Conservation (phyloP, 768 basidiomycete genomes). For the Mycena alexandri region DNA sequence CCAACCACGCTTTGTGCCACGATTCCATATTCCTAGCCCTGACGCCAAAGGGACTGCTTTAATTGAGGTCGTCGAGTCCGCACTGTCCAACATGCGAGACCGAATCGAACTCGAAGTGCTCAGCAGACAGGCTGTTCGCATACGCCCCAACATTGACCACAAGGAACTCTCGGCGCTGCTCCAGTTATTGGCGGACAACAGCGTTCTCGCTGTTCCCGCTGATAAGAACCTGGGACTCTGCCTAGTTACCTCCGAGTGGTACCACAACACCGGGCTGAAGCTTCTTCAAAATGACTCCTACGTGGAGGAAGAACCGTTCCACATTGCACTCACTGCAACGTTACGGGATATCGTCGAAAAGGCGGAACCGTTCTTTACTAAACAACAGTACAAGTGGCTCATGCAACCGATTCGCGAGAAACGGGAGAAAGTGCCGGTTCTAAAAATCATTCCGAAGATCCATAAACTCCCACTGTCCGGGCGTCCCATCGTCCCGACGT, state of each 20-base stretch:
- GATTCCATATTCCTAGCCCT: neutral
- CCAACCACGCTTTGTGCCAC: neutral
- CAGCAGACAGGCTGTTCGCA: neutral
- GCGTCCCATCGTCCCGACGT: no score
- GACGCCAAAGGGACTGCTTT: neutral
- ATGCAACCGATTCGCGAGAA: neutral
- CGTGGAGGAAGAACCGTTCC: neutral
- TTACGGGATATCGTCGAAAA: neutral
- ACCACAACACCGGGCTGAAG: neutral
- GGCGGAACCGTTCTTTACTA: neutral
- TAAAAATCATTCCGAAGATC: no score
- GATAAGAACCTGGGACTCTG: neutral
- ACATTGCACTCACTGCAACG: neutral
- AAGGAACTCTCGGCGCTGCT: neutral
- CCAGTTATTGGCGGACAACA: neutral
- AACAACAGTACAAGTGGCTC: conserved; percentile 4
- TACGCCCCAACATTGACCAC: neutral
- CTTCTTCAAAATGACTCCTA: no score
- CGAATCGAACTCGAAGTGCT: neutral
- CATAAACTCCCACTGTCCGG: no score
- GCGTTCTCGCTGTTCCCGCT: neutral
- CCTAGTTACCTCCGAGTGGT: neutral
- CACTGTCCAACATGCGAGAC: neutral
- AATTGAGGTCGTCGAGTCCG: neutral
- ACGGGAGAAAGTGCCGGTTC: no score